These are phyloP conservation scores for Amorphotheca resinae DNA, from an alignment of 495 filamentous ascomycete species.

Conservation along the genomic window DNA sequence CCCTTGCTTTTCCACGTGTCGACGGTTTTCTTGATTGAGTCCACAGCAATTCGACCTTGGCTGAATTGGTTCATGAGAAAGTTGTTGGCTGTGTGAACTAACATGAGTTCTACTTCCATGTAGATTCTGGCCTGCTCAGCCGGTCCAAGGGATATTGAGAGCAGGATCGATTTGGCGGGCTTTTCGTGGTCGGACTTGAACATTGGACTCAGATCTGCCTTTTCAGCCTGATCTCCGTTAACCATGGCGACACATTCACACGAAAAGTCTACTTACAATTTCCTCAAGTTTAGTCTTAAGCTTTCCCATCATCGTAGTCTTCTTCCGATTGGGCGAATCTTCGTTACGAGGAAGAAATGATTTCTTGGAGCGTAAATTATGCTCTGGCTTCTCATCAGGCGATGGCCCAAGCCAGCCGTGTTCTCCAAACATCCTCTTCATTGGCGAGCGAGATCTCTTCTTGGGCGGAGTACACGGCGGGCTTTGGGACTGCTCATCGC, in stretches of 20 bases:
- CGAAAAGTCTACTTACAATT: conserved; percentile 26
- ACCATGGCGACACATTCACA: not conserved
- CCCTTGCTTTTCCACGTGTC: conserved; percentile 38
- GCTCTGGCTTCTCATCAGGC: conserved; percentile 20
- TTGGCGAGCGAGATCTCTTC: conserved; percentile 28
- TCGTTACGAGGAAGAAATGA: not conserved
- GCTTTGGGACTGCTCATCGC: conserved; percentile 1
- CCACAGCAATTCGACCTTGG: conserved; percentile 31
- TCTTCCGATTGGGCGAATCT: conserved; percentile 19
- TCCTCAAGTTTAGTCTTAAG: conserved; percentile 35
- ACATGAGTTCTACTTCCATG: conserved; percentile 42
- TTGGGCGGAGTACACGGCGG: conserved; percentile 5
- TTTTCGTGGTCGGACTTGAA: conserved; percentile 1
- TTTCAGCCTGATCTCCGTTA: conserved; percentile 12
- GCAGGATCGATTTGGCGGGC: conserved; percentile 11
- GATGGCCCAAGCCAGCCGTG: conserved; percentile 35
- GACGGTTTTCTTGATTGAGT: conserved; percentile 34
- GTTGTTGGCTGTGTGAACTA: conserved; percentile 36
- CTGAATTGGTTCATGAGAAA: conserved; percentile 37
- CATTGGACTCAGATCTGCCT: conserved; percentile 15
- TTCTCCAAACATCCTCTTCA: conserved; percentile 43
- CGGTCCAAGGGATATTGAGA: conserved; percentile 34
- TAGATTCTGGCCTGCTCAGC: conserved; percentile 38
- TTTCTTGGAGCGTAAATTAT: conserved; percentile 20
- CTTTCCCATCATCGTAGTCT: conserved; percentile 31